phyloP scores from a whole-genome alignment of 768 basidiomycete species.

The Suillus placidus region DNA sequence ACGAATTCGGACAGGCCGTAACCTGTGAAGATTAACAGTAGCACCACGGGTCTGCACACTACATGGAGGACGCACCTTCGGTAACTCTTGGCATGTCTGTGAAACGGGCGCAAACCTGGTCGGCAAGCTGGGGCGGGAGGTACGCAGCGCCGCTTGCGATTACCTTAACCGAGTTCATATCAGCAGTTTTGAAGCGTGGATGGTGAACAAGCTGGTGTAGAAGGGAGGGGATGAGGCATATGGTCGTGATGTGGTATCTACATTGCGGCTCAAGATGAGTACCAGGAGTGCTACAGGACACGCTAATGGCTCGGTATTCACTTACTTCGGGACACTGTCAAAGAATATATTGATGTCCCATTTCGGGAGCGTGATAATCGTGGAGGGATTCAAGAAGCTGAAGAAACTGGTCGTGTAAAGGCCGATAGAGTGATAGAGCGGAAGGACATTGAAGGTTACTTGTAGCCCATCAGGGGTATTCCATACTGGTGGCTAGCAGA shows the following conservation, averaged over 20 bases:
- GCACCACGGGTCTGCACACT: not conserved
- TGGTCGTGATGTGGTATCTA: conserved; percentile 52
- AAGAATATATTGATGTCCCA: conserved; percentile 57
- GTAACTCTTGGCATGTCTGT: conserved; percentile 31
- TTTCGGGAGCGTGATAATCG: conserved; percentile 50
- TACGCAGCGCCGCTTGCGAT: conserved; percentile 59
- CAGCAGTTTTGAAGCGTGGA: conserved; percentile 41
- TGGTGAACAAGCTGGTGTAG: conserved; percentile 60
- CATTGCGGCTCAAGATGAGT: not conserved
- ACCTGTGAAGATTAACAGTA: conserved; percentile 35
- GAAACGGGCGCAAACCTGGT: conserved; percentile 37
- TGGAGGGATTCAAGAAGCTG: conserved; percentile 42
- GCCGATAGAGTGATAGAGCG: conserved; percentile 64
- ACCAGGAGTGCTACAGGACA: not conserved
- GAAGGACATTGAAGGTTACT: conserved; percentile 53
- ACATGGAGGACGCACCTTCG: conserved; percentile 42
- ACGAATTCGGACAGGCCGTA: conserved; percentile 68
- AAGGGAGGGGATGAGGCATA: conserved; percentile 56
- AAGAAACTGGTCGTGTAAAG: conserved; percentile 52
- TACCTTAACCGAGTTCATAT: conserved; percentile 47
- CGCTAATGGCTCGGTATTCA: not conserved
- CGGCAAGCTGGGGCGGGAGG: conserved; percentile 52
- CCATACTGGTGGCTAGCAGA: conserved; percentile 39
- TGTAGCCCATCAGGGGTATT: conserved; percentile 44
- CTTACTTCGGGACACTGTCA: conserved; percentile 55